phyloP scores from a whole-genome alignment of 805 yeast genomes.

The Grigorovia humatica region DNA sequence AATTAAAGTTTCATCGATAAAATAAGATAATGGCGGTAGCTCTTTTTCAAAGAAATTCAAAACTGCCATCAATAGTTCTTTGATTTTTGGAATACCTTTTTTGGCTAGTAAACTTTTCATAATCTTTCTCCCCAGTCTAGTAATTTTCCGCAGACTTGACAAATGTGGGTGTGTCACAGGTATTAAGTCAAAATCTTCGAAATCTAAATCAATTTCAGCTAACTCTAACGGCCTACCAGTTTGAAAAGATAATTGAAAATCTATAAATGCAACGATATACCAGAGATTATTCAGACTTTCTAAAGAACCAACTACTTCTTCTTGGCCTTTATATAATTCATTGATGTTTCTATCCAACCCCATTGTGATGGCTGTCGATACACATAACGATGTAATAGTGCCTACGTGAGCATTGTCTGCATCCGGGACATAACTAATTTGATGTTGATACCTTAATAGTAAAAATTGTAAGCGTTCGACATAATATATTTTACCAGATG shows the following conservation, averaged over 20 bases:
- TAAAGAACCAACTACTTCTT: conserved; percentile 13
- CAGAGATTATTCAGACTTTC: conserved; percentile 19
- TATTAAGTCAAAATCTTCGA: conserved; percentile 1
- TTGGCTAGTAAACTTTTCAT: conserved; percentile 5
- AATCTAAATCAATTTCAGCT: conserved; percentile 6
- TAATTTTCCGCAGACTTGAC: conserved; percentile 11
- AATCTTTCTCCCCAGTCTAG: conserved; percentile 15
- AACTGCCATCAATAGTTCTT: neutral
- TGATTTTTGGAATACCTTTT: conserved; percentile 8
- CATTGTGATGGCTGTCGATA: conserved; percentile 11
- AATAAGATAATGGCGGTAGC: conserved; percentile 1
- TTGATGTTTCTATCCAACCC: conserved; percentile 20
- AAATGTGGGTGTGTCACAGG: conserved; percentile 1
- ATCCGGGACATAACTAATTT: conserved; percentile 6
- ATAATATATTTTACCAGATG: conserved; percentile 19
- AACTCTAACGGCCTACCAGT: conserved; percentile 16
- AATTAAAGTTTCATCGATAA: neutral
- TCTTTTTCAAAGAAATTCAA: conserved; percentile 2
- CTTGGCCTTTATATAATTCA: conserved; percentile 9
- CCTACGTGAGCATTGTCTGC: conserved; percentile 20
- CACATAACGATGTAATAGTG: conserved; percentile 8
- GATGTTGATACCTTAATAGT: conserved; percentile 11
- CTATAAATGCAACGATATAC: conserved; percentile 19
- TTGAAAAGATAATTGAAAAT: conserved; percentile 16
- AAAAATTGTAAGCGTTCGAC: conserved; percentile 23